Conservation (phyloP, 148 eudicot species). For the Amaranthus hypochondriacus region DNA sequence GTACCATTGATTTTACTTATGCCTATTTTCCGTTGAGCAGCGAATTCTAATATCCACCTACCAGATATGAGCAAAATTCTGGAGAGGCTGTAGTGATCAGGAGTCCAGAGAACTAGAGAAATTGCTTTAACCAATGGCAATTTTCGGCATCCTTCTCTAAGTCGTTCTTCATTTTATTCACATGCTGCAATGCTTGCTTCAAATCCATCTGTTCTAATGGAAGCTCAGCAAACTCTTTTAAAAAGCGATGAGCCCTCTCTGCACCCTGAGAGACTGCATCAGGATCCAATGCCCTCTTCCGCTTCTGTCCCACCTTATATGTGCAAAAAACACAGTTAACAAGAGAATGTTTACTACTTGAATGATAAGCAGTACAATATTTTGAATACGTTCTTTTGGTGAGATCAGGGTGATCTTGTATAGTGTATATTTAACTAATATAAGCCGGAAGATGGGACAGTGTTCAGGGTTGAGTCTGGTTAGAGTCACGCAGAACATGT, state of each 20-base stretch:
- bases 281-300: conserved; percentile 59
- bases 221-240: conserved; percentile 76
- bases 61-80: conserved; percentile 26
- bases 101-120: conserved; percentile 35
- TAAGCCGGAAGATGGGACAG: no score
- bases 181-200: conserved; percentile 57
- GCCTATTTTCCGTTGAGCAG: background rate
- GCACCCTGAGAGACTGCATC: conserved; percentile 67
- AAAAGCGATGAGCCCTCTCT: conserved; percentile 65
- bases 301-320: conserved; percentile 53
- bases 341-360: conserved; percentile 29
- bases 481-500: no score
- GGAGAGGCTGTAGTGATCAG: conserved; percentile 2
- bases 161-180: conserved; percentile 48
- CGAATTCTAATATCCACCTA: conserved; percentile 3
- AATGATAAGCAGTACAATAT: background rate
- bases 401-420: no score
- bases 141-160: conserved; percentile 65
- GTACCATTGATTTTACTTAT: background rate
- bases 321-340: conserved; percentile 3
- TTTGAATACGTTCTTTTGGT: no score
- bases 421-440: no score
- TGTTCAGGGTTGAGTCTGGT: no score
- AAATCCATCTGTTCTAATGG: conserved; percentile 80
- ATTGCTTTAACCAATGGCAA: conserved; percentile 79